These are phyloP conservation scores for Prunus yedoensis DNA, from an alignment of 331 rosid species.

Conservation along the genomic window DNA sequence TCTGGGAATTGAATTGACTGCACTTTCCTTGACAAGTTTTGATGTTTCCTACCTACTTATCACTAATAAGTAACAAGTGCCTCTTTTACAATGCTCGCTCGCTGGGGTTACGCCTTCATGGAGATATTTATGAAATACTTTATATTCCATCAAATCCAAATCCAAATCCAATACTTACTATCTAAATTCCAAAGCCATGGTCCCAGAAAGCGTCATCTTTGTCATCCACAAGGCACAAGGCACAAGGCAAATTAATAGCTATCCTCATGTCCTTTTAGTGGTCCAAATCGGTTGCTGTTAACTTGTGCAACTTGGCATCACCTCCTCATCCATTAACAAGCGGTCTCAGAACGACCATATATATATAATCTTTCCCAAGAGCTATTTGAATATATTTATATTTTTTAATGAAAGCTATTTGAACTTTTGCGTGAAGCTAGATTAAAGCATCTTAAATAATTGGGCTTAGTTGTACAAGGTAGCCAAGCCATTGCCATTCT, in stretches of 20 bases:
- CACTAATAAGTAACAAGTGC: too few species aligned
- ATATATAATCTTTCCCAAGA: too few species aligned
- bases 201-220: slow-evolving; percentile 10
- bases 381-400: too few species aligned
- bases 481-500: too few species aligned
- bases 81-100: too few species aligned
- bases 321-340: slow-evolving; percentile 15
- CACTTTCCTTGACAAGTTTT: too few species aligned
- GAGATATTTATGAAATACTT: background rate
- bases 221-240: background rate
- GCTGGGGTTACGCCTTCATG: too few species aligned
- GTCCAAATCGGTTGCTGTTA: slow-evolving; percentile 8
- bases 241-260: background rate
- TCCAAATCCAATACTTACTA: background rate
- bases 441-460: too few species aligned
- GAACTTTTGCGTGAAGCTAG: too few species aligned
- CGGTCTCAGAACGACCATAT: slow-evolving; percentile 16
- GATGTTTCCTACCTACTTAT: too few species aligned
- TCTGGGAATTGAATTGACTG: too few species aligned
- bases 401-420: background rate
- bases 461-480: too few species aligned
- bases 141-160: background rate
- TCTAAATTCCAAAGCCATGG: background rate
- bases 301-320: background rate
- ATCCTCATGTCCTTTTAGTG: background rate